Conservation (phyloP, 2,329 filamentous ascomycete species). For the Xylariaceae sp. region DNA sequence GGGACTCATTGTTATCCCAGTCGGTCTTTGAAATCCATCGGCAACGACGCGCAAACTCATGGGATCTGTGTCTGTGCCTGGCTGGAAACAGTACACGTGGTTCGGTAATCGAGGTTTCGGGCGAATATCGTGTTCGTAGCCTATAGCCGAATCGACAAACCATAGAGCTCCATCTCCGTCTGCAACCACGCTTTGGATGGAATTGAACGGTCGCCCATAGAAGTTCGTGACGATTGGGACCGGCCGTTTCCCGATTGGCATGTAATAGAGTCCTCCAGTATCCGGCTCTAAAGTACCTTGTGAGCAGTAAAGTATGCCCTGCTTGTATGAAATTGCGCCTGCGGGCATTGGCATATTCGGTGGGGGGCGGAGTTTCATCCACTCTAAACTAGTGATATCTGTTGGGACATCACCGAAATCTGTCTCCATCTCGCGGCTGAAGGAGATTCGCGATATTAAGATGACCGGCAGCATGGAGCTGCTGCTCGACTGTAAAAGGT, state of each 20-base stretch:
- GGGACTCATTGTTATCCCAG: constrained; percentile 39
- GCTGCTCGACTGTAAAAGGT: constrained; percentile 37
- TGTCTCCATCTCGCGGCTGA: constrained; percentile 11
- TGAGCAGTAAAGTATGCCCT: constrained; percentile 42
- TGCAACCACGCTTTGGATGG: constrained; percentile 41
- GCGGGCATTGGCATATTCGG: constrained; percentile 44
- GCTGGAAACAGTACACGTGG: constrained; percentile 48
- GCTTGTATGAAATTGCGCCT: constrained; percentile 39
- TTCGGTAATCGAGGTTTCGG: constrained; percentile 42
- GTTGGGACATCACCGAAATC: not conserved
- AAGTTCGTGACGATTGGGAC: constrained; percentile 40
- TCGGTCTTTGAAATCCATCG: constrained; percentile 45
- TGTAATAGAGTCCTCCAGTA: constrained; percentile 32
- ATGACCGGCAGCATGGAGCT: constrained; percentile 40
- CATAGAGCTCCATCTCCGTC: constrained; percentile 41
- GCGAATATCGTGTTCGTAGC: constrained; percentile 45
- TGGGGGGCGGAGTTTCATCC: constrained; percentile 43
- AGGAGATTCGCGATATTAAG: constrained; percentile 42
- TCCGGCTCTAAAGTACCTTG: constrained; percentile 33
- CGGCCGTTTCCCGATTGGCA: constrained; percentile 34
- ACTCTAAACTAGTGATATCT: constrained; percentile 34
- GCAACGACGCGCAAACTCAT: constrained; percentile 41
- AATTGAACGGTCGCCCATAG: constrained; percentile 47
- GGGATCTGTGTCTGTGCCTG: constrained; percentile 32
- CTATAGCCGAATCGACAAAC: constrained; percentile 49